Evolutionary conservation across 106 monocot species (phyloP).

Genomic region (Agapanthus africanus): DNA sequence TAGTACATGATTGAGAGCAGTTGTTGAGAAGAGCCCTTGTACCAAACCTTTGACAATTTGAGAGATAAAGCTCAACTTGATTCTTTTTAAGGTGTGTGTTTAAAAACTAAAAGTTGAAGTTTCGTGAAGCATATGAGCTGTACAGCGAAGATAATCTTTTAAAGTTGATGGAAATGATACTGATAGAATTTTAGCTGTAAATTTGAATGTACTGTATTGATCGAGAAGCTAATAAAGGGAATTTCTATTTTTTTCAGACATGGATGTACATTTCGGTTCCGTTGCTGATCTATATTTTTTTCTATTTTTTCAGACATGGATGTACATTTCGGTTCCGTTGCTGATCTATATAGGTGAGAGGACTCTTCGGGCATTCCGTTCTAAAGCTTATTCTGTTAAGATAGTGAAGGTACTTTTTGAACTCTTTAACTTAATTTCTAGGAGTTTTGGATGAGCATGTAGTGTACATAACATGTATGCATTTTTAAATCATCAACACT

Average conservation of each 20-base stretch:
- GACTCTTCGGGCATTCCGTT: slow-evolving; percentile 48
- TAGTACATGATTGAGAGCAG: not conserved
- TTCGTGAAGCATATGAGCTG: not conserved
- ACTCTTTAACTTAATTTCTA: no score
- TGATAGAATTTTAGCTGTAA: no score
- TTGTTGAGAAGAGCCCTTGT: not conserved
- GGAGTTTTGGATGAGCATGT: not conserved
- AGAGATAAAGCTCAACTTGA: not conserved
- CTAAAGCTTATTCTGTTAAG: slow-evolving; percentile 54
- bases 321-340: slow-evolving; percentile 70
- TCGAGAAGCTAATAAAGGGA: no score
- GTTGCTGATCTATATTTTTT: slow-evolving; percentile 34
- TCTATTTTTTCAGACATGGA: slow-evolving; percentile 77
- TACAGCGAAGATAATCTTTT: not conserved
- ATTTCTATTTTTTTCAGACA: slow-evolving; percentile 47
- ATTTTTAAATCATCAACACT: not conserved
- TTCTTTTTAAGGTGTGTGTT: not conserved
- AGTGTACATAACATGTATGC: not conserved
- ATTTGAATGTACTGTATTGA: no score
- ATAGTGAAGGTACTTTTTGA: slow-evolving; percentile 58
- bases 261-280: slow-evolving; percentile 84
- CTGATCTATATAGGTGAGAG: slow-evolving; percentile 66
- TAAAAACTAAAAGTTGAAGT: not conserved
- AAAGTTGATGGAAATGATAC: not conserved
- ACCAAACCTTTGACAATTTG: slow-evolving; percentile 1